phyloP scores from a whole-genome alignment of 805 yeast species.

The Zygotorulaspora sp. region DNA sequence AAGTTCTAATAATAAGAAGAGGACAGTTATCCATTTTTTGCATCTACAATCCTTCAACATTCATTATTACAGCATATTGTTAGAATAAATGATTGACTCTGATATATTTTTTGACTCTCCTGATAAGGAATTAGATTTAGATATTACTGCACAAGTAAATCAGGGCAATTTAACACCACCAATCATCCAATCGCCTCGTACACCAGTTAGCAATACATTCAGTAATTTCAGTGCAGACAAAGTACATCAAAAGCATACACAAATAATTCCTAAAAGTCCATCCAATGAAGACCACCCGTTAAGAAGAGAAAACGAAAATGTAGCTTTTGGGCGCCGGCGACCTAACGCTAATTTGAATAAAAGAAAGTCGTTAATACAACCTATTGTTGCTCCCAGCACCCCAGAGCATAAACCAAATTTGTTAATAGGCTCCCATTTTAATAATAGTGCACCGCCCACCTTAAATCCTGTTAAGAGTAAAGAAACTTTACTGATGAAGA shows the following conservation, averaged over 20 bases:
- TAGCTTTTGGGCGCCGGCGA: conserved; percentile 1
- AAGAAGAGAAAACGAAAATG: conserved; percentile 1
- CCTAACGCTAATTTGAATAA: conserved; percentile 14
- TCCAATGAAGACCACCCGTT: conserved; percentile 21
- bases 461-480: too few relatives aligned
- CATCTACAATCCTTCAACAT: too few relatives aligned
- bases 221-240: conserved; percentile 3
- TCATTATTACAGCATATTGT: too few relatives aligned
- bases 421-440: neutral
- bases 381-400: conserved; percentile 22
- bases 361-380: conserved; percentile 29
- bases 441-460: conserved; percentile 9
- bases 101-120: conserved; percentile 38
- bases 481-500: neutral
- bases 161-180: conserved; percentile 12
- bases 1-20: too few relatives aligned
- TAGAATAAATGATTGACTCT: conserved; percentile 35
- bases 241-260: conserved; percentile 17
- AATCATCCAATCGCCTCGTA: conserved; percentile 6
- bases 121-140: conserved; percentile 34
- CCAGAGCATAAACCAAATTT: conserved; percentile 9
- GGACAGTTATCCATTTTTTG: too few relatives aligned
- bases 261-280: conserved; percentile 20
- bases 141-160: conserved; percentile 35
- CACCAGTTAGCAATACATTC: conserved; percentile 1